A percentile compares a stretch with the other conserved stretches of the same genome.
Evolutionary conservation across 306 rosid species (phyloP).

Genomic region (Lathyrus oleraceus): DNA sequence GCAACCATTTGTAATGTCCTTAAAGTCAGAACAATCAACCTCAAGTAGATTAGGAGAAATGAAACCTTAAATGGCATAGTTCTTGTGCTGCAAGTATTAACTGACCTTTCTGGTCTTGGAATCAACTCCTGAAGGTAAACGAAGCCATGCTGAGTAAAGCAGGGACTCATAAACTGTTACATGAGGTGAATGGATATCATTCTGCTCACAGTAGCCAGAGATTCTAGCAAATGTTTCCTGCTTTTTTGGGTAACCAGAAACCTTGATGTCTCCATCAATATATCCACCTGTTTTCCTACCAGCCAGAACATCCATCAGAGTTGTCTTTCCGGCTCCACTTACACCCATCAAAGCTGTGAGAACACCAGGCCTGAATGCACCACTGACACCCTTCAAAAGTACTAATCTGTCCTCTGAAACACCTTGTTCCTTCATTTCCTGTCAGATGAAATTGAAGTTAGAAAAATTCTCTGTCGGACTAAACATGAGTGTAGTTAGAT

Average conservation of each 20-base stretch:
- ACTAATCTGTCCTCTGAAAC: conserved; percentile 51
- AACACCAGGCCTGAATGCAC: conserved; percentile 73
- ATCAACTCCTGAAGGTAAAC: conserved; percentile 46
- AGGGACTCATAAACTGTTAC: conserved; percentile 65
- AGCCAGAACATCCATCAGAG: conserved; percentile 71
- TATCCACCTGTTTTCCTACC: conserved; percentile 77
- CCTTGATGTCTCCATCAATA: conserved; percentile 56
- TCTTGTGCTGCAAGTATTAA: conserved; percentile 12
- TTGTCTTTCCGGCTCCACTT: conserved; percentile 78
- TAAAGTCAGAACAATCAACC: conserved; percentile 12
- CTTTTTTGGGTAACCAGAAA: conserved; percentile 66
- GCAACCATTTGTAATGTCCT: conserved; percentile 25
- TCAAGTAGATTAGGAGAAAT: not conserved
- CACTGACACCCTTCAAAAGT: conserved; percentile 59
- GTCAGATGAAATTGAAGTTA: not conserved
- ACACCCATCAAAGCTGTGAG: conserved; percentile 76
- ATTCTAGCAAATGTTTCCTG: conserved; percentile 69
- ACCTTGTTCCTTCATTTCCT: conserved; percentile 70
- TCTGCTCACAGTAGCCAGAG: conserved; percentile 67
- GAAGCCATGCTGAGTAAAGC: conserved; percentile 69
- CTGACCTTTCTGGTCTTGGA: conserved; percentile 46
- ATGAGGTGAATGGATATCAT: conserved; percentile 74
- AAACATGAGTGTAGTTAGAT: not conserved
- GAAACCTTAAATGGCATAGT: not conserved
- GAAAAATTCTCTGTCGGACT: not conserved